Percentiles rank a stretch among this genome's conserved stretches.
Conservation (phyloP, 176 grass and related monocot genomes). For the Areca catechu region DNA sequence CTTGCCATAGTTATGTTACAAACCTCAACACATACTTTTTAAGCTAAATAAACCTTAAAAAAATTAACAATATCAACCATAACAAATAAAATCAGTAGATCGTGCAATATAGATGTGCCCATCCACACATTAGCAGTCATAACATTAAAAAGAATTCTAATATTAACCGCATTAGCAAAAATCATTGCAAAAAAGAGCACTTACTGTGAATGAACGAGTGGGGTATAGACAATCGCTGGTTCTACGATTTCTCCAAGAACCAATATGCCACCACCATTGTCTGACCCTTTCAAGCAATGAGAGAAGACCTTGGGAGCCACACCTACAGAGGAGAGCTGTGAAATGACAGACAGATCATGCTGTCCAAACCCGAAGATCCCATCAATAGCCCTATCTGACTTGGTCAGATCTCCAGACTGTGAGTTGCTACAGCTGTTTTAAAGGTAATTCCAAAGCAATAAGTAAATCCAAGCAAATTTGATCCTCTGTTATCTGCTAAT, state of each 20-base stretch:
- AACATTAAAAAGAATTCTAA: too few species aligned
- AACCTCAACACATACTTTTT: too few species aligned
- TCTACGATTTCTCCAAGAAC: conserved; percentile 88
- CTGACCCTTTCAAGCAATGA: conserved; percentile 92
- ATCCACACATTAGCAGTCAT: too few species aligned
- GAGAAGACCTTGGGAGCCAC: conserved; percentile 80
- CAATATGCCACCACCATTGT: conserved; percentile 87
- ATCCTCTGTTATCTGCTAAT: too few species aligned
- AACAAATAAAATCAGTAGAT: too few species aligned
- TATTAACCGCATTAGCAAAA: too few species aligned
- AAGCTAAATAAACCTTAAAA: too few species aligned
- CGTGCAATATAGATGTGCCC: too few species aligned
- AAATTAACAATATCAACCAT: too few species aligned
- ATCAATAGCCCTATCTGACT: conserved; percentile 85
- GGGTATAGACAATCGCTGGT: conserved; percentile 84
- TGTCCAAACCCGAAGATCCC: conserved; percentile 98
- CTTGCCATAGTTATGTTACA: too few species aligned
- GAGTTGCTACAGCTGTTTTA: conserved; percentile 78
- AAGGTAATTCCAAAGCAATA: too few species aligned
- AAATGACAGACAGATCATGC: conserved; percentile 72
- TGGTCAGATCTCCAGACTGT: conserved; percentile 81
- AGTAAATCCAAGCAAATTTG: too few species aligned
- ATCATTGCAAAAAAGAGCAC: conserved; percentile 11
- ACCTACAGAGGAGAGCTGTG: conserved; percentile 65
- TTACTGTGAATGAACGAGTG: conserved; percentile 89